Evolutionary conservation across 345 rosid species (phyloP), one percentile per base, ranked within the genome.

Genomic region (Linum usitatissimum): DNA sequence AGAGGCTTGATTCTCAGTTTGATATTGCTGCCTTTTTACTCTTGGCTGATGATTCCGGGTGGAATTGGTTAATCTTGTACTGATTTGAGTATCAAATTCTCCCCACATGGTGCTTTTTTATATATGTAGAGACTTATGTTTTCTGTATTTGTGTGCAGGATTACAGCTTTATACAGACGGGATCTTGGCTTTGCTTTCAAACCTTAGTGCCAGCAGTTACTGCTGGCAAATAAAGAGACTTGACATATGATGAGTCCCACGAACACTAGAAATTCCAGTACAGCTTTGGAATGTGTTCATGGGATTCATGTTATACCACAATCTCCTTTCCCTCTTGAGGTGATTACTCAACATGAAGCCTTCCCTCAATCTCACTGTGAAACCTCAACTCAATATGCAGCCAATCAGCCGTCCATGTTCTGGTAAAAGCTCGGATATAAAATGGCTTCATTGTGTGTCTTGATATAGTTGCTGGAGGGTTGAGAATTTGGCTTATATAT

Each of bases 231-330:
- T 6, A 62, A 40, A 68, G 57, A 21, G 38, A 40, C 57, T 62
- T 30, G 68, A 54, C 40, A 53, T 66, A 63, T 34, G 6, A 86
- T 90, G 97, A 66, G 84, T 75, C 79, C 71, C 18, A 74, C 73
- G 75, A 70, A 66, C 57, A 67, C 68, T 66, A 66, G 66, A 30
- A 70, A 71, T 58, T 20, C 82, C 18, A 79, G 85, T 63, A 87
- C 71, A 60, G 79, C 84, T 80, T 77, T 93, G 20, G 87, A 87
- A 63, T 81, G 88, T 73, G 76, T 90, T 53, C 91, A 79, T 68
- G 94, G 97, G 28, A 78, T 93, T 54, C 96, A 77, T 65, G 84
- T 89, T 19, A 69, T 76, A 30, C 83, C 90, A 68, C 91, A 80
- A 65, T 80, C 89, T 0, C 94, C 97, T 14, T 93, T 90, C 72